These are phyloP conservation scores for Monosporascus sp. DNA, from an alignment of 2,329 filamentous ascomycete genomes.

Conservation along the genomic window DNA sequence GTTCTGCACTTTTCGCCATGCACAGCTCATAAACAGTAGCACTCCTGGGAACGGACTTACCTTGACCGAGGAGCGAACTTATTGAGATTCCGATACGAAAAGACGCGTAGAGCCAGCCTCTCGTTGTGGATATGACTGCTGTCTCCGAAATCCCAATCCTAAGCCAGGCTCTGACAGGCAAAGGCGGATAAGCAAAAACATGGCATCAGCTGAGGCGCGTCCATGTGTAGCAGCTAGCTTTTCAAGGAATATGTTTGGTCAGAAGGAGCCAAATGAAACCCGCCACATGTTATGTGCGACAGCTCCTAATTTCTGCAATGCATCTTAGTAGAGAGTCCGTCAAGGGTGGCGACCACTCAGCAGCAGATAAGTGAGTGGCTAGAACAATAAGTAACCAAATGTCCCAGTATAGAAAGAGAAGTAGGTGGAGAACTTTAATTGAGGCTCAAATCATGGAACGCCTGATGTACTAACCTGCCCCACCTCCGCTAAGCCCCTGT, in stretches of 20 bases:
- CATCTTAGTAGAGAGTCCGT: too few species aligned
- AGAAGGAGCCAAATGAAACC: background rate
- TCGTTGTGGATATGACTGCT: too few species aligned
- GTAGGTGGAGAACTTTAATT: background rate
- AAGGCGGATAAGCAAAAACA: background rate
- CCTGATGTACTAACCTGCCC: background rate
- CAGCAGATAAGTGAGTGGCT: background rate
- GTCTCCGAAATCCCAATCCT: too few species aligned
- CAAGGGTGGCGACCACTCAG: background rate
- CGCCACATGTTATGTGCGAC: background rate
- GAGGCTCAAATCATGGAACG: background rate
- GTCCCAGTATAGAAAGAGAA: background rate
- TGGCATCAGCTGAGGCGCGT: background rate
- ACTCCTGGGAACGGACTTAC: too few species aligned
- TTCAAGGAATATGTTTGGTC: background rate
- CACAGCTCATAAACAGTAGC: too few species aligned
- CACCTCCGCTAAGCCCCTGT: background rate
- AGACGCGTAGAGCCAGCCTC: too few species aligned
- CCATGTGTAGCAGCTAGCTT: background rate
- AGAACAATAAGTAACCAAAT: background rate
- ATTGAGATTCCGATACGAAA: too few species aligned
- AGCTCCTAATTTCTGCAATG: too few species aligned
- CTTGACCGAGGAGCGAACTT: too few species aligned
- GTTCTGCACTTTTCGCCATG: background rate
- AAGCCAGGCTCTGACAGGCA: background rate